These are phyloP conservation scores for Magnusiomyces ingens DNA, from an alignment of 1,139 yeast species.

Conservation along the genomic window DNA sequence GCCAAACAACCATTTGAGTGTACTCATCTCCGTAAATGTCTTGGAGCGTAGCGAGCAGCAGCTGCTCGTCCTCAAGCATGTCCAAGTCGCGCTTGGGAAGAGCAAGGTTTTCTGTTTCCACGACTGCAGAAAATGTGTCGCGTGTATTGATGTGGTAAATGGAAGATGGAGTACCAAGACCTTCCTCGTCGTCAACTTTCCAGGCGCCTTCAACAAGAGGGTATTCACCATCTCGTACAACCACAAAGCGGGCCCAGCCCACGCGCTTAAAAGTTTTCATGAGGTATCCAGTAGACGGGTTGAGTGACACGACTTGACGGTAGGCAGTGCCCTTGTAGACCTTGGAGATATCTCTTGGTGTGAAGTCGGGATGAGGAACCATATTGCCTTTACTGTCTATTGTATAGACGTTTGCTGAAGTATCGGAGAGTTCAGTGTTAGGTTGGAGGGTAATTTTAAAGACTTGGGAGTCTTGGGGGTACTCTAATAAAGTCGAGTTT, in stretches of 20 bases:
- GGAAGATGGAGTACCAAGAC: conserved; percentile 30
- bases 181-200: conserved; percentile 31
- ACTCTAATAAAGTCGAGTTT: conserved; percentile 25
- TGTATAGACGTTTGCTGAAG: conserved; percentile 16
- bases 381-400: conserved; percentile 21
- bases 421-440: conserved; percentile 16
- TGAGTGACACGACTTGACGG: conserved; percentile 21
- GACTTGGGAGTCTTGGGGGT: conserved; percentile 24
- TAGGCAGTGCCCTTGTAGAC: conserved; percentile 28
- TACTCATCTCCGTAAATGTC: conserved; percentile 11
- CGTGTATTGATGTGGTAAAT: conserved; percentile 26
- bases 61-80: conserved; percentile 20
- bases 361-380: conserved; percentile 23
- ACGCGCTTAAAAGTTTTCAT: conserved; percentile 23
- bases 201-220: conserved; percentile 28
- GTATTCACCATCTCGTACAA: conserved; percentile 17
- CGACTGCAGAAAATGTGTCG: conserved; percentile 15
- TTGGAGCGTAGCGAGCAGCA: conserved; percentile 13
- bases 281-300: conserved; percentile 20
- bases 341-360: conserved; percentile 2
- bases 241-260: conserved; percentile 33
- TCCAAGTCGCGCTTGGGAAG: conserved; percentile 8
- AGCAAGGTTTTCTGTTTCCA: not conserved
- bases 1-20: conserved; percentile 27
- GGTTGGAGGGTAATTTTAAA: conserved; percentile 28